Percentiles rank a stretch among this genome's conserved stretches.
phyloP scores from a whole-genome alignment of 306 rosid genomes.

The Corylus avellana region DNA sequence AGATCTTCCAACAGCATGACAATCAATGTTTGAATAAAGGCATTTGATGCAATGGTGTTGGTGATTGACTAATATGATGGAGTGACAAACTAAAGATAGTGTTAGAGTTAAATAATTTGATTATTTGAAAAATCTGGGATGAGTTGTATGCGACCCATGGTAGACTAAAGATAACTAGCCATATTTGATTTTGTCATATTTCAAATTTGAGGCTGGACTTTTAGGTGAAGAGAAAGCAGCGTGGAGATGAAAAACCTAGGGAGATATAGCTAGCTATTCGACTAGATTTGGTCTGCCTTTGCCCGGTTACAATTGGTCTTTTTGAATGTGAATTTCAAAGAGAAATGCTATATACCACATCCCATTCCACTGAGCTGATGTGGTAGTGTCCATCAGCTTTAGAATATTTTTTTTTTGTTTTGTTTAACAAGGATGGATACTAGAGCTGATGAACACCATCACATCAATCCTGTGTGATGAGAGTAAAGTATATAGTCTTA shows the following conservation, averaged over 20 bases:
- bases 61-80: not conserved
- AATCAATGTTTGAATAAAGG: not conserved
- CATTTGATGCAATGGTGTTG: not conserved
- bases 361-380: no score
- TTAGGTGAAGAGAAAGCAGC: not conserved
- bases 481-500: no score
- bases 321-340: not conserved
- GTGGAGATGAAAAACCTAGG: not conserved
- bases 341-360: no score
- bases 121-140: not conserved
- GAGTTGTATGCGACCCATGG: not conserved
- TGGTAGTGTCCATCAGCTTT: no score
- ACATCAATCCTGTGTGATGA: no score
- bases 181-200: not conserved
- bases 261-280: not conserved
- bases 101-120: not conserved
- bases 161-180: not conserved
- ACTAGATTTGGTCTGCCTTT: not conserved
- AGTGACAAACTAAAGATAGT: not conserved
- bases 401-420: no score
- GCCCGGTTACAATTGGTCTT: not conserved
- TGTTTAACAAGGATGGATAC: no score
- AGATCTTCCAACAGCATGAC: not conserved
- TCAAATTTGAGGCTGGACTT: not conserved
- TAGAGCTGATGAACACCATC: no score